Percentiles rank a stretch among this genome's conserved stretches.
Conservation (phyloP, 2,329 filamentous ascomycete species). For the Aspergillus sp. region DNA sequence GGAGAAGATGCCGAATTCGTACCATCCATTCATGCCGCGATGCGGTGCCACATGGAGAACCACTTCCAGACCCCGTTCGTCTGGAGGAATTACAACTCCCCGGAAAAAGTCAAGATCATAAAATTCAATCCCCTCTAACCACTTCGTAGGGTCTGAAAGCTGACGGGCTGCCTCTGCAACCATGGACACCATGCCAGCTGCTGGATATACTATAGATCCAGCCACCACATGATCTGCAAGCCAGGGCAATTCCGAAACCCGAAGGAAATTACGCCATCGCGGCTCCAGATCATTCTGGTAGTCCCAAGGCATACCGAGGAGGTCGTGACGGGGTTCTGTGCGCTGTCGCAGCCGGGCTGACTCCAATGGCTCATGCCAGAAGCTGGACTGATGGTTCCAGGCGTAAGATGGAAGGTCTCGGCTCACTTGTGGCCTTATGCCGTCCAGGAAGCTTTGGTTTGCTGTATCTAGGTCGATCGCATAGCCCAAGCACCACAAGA, state of each 20-base stretch:
- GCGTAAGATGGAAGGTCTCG: conserved; percentile 44
- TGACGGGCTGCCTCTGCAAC: conserved; percentile 26
- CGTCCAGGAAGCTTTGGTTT: neutral
- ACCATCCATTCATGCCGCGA: conserved; percentile 21
- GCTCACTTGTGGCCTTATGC: too few relatives aligned
- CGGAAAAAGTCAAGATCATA: conserved; percentile 13
- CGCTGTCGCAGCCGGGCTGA: conserved; percentile 25
- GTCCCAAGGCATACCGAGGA: conserved; percentile 24
- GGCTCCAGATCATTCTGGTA: conserved; percentile 30
- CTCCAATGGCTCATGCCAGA: conserved; percentile 40
- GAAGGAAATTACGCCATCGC: conserved; percentile 50
- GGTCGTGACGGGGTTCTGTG: conserved; percentile 20
- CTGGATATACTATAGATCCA: conserved; percentile 28
- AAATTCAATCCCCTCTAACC: neutral
- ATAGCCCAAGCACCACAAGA: conserved; percentile 20
- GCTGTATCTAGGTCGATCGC: conserved; percentile 4
- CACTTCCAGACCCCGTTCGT: conserved; percentile 23
- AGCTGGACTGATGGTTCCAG: conserved; percentile 42
- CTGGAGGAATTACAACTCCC: conserved; percentile 22
- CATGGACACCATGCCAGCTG: conserved; percentile 27
- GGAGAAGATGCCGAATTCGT: conserved; percentile 23
- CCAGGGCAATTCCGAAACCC: conserved; percentile 43
- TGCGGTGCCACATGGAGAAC: conserved; percentile 22
- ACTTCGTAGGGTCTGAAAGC: neutral
- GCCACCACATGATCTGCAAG: conserved; percentile 46